These are phyloP conservation scores for Setaria italica DNA, from an alignment of 202 grass and related monocot genomes.

Conservation along the genomic window DNA sequence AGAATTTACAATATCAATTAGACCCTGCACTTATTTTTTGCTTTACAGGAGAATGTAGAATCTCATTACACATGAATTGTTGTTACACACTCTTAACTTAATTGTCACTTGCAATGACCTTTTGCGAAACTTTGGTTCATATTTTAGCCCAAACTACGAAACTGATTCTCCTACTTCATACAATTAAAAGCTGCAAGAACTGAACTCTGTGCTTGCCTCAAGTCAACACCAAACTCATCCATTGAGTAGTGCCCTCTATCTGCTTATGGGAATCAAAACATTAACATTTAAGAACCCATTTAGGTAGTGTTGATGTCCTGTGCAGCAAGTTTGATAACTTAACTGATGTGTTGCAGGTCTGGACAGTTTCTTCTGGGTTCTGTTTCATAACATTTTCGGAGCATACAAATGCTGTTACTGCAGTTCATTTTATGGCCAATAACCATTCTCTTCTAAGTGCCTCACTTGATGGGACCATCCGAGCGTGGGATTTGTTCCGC, in stretches of 20 bases:
- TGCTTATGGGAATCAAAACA: neutral
- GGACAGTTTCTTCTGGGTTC: slow-evolving; percentile 91
- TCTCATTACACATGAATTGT: neutral
- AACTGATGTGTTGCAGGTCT: slow-evolving; percentile 67
- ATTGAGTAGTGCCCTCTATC: neutral
- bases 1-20: neutral
- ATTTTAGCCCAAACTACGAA: neutral
- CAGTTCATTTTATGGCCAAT: slow-evolving; percentile 94
- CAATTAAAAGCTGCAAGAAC: neutral
- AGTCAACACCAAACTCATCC: neutral
- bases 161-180: neutral
- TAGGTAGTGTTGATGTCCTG: neutral
- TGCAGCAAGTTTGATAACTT: neutral
- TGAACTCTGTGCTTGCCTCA: neutral
- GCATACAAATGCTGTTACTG: slow-evolving; percentile 94
- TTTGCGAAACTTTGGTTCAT: neutral
- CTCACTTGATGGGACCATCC: slow-evolving; percentile 90
- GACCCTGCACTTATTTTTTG: neutral
- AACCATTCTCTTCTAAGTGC: slow-evolving; percentile 96
- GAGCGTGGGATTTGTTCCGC: slow-evolving; percentile 94
- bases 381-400: slow-evolving; percentile 96
- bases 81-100: neutral
- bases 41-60: neutral
- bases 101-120: neutral
- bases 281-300: neutral